A percentile compares a stretch with the other conserved stretches of the same genome.
Conservation (phyloP, 495 filamentous ascomycete genomes). For the Diplogelasinospora grovesii region DNA sequence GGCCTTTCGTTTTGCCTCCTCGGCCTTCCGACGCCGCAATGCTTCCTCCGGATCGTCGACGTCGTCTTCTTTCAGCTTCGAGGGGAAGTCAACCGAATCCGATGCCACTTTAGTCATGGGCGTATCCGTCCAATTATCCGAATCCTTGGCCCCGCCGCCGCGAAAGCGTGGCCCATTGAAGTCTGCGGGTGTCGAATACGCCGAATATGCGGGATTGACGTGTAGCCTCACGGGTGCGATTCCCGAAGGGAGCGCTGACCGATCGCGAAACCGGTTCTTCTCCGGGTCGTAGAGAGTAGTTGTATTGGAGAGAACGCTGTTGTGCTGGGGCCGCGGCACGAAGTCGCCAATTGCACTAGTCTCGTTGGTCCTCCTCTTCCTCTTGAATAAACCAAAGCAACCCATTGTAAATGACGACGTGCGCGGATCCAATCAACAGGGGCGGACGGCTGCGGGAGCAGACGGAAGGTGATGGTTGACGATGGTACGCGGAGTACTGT, state of each 20-base stretch:
- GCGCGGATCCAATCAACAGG: too few species aligned
- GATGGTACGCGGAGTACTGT: too few species aligned
- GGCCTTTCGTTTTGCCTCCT: conserved; percentile 10
- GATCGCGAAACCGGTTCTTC: conserved; percentile 3
- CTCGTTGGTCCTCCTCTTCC: neutral
- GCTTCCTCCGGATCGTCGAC: conserved; percentile 6
- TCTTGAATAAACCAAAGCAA: conserved; percentile 3
- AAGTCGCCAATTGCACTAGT: neutral
- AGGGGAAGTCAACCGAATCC: neutral
- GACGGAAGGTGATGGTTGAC: too few species aligned
- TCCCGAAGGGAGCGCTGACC: neutral
- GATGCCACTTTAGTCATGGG: conserved; percentile 4
- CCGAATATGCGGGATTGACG: conserved; percentile 13
- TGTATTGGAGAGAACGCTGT: neutral
- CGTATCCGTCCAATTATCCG: conserved; percentile 5
- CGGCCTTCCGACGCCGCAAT: conserved; percentile 7
- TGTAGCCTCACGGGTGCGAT: conserved; percentile 3
- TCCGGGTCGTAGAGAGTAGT: conserved; percentile 1
- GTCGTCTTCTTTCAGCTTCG: conserved; percentile 7
- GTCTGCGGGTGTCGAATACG: conserved; percentile 11
- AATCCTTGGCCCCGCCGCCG: neutral
- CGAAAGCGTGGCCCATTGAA: neutral
- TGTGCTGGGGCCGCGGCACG: neutral
- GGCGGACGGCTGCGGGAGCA: too few species aligned
- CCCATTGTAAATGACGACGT: neutral